Evolutionary conservation across 768 basidiomycete species (phyloP).

Genomic region (Trametes gibbosa): DNA sequence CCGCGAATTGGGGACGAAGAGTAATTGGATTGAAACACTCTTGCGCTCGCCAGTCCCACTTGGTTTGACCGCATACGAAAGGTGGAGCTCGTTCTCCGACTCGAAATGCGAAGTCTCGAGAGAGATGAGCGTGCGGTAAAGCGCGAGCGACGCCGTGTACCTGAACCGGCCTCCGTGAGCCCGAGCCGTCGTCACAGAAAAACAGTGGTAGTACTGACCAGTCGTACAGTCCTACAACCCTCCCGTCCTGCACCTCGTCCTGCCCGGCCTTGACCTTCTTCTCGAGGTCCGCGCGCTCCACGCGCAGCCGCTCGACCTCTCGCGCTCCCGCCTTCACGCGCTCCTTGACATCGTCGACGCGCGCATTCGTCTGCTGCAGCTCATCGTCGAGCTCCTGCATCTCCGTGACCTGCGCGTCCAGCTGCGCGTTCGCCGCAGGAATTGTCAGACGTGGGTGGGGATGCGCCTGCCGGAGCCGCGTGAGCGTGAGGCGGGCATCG

Average conservation of each 20-base stretch:
- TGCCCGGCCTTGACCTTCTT: conserved; percentile 58
- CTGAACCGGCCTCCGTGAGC: conserved; percentile 34
- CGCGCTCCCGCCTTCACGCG: conserved; percentile 53
- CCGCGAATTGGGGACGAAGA: conserved; percentile 70
- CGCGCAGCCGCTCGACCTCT: conserved; percentile 57
- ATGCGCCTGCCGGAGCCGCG: conserved; percentile 77
- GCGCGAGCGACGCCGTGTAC: conserved; percentile 64
- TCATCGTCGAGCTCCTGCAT: conserved; percentile 77
- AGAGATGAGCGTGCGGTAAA: conserved; percentile 62
- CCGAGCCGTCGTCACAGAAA: background rate
- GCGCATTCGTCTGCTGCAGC: conserved; percentile 50
- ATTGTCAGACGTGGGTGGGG: conserved; percentile 80
- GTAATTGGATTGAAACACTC: conserved; percentile 50
- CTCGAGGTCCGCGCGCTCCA: conserved; percentile 68
- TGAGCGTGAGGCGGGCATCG: conserved; percentile 76
- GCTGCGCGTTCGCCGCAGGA: conserved; percentile 65
- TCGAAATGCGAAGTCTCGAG: conserved; percentile 56
- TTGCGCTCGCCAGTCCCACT: conserved; percentile 9
- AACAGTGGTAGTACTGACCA: conserved; percentile 44
- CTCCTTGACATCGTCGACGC: conserved; percentile 54
- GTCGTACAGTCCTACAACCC: conserved; percentile 63
- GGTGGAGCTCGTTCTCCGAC: conserved; percentile 75
- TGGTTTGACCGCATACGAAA: conserved; percentile 54
- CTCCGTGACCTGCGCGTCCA: conserved; percentile 72
- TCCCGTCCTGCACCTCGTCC: conserved; percentile 55